phyloP scores from a whole-genome alignment of 345 rosid genomes.

The Clarkia xantiana region DNA sequence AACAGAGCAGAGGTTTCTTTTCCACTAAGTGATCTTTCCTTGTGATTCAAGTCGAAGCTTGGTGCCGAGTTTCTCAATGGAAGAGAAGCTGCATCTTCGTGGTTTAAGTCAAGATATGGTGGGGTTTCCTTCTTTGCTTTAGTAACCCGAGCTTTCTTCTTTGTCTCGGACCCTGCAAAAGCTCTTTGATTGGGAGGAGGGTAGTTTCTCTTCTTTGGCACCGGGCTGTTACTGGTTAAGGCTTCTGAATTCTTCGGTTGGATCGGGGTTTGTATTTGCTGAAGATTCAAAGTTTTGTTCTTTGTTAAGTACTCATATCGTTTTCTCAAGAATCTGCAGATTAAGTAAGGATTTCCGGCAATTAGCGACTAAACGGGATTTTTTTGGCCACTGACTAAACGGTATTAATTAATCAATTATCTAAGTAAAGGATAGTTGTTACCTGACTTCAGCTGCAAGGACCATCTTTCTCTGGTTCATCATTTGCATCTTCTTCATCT shows the following conservation, averaged over 20 bases:
- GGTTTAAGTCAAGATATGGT: constrained; percentile 23
- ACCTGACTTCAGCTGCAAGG: constrained; percentile 68
- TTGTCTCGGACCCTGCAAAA: constrained; percentile 19
- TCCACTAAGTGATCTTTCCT: constrained; percentile 18
- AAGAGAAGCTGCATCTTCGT: constrained; percentile 16
- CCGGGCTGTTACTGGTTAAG: constrained; percentile 10
- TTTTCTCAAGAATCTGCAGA: constrained; percentile 50
- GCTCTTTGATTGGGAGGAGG: constrained; percentile 9
- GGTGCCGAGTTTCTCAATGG: constrained; percentile 15
- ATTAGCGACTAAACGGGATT: not conserved
- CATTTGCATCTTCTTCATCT: constrained; percentile 36
- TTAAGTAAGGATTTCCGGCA: not conserved
- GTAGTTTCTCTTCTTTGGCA: constrained; percentile 14
- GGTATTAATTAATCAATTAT: not conserved
- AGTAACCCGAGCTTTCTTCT: constrained; percentile 25
- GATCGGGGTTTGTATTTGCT: not conserved
- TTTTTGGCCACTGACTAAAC: not conserved
- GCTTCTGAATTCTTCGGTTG: constrained; percentile 12
- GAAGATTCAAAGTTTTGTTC: constrained; percentile 22
- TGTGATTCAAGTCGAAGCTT: constrained; percentile 20
- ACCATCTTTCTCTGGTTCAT: constrained; percentile 36
- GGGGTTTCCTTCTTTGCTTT: constrained; percentile 13
- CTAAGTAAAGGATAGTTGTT: constrained; percentile 13
- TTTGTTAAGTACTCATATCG: constrained; percentile 41
- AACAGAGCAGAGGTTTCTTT: constrained; percentile 35